Evolutionary conservation across 352 stramenopile genomes (phyloP).

Genomic region (Pythium scleroteichum): DNA sequence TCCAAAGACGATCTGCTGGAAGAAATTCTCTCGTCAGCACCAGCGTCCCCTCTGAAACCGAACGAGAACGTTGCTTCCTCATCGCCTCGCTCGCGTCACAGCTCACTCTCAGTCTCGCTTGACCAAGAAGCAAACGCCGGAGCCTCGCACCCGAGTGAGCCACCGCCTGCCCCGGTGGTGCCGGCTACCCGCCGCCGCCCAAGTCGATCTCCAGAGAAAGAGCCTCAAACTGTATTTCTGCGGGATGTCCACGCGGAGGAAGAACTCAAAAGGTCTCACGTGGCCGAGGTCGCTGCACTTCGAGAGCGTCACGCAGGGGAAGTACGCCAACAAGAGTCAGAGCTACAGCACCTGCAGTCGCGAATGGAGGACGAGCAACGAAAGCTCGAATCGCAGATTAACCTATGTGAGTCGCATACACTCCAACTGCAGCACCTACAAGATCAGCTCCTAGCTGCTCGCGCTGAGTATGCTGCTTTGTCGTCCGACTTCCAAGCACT

Average conservation of each 20-base stretch:
- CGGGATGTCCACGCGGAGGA: slow-evolving; percentile 22
- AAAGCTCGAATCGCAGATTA: background rate
- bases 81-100: slow-evolving; percentile 29
- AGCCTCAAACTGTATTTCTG: slow-evolving; percentile 17
- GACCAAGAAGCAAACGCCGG: slow-evolving; percentile 29
- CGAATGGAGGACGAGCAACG: slow-evolving; percentile 10
- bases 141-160: background rate
- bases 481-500: slow-evolving; percentile 24
- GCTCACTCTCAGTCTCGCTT: slow-evolving; percentile 55
- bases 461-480: slow-evolving; percentile 15
- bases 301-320: background rate
- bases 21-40: slow-evolving; percentile 42
- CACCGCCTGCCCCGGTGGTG: background rate
- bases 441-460: slow-evolving; percentile 22
- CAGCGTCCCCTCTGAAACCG: slow-evolving; percentile 10
- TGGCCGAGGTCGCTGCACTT: background rate
- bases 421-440: slow-evolving; percentile 22
- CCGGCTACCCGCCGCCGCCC: background rate
- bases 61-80: background rate
- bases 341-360: slow-evolving; percentile 1
- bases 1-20: slow-evolving; percentile 70
- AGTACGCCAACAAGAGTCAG: background rate
- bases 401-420: slow-evolving; percentile 9
- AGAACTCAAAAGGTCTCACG: slow-evolving; percentile 18
- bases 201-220: slow-evolving; percentile 16